phyloP scores from a whole-genome alignment of 2,329 filamentous ascomycete genomes.

The Tolypocladium amazonense region DNA sequence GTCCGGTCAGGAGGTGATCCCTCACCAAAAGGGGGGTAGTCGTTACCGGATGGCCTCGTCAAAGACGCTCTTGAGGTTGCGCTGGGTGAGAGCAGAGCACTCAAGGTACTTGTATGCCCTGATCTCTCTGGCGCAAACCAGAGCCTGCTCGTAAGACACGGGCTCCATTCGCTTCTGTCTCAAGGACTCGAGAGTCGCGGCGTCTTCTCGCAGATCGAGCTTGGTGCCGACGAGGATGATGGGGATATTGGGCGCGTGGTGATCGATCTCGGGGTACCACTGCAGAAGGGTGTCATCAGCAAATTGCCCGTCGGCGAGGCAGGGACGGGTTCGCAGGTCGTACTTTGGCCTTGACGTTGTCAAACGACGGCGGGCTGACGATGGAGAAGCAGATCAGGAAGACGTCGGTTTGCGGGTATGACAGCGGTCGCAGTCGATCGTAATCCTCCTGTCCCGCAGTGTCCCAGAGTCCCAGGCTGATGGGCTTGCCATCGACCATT shows the following conservation, averaged over 20 bases:
- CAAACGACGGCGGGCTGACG: conserved; percentile 93
- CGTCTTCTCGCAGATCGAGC: conserved; percentile 87
- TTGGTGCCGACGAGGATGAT: conserved; percentile 97
- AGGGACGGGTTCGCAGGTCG: conserved; percentile 9
- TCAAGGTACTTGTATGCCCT: conserved; percentile 95
- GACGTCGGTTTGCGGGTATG: conserved; percentile 96
- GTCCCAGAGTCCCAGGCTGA: conserved; percentile 96
- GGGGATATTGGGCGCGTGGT: conserved; percentile 88
- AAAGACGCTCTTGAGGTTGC: conserved; percentile 97
- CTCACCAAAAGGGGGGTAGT: conserved; percentile 4
- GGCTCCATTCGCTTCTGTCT: conserved; percentile 91
- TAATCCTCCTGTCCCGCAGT: conserved; percentile 98
- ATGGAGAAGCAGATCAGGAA: conserved; percentile 99
- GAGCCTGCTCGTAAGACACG: conserved; percentile 76
- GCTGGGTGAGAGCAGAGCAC: conserved; percentile 92
- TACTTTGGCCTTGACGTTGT: conserved; percentile 98
- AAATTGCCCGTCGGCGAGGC: conserved; percentile 2
- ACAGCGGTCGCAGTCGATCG: conserved; percentile 85
- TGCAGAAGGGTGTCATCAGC: conserved; percentile 23
- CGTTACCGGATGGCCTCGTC: conserved; percentile 93
- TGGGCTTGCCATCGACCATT: conserved; percentile 97
- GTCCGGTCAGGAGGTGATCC: too few relatives aligned
- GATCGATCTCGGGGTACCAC: conserved; percentile 97
- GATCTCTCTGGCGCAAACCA: conserved; percentile 86
- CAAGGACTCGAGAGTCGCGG: conserved; percentile 68